A percentile compares a stretch with the other conserved stretches of the same genome.
Conservation (phyloP, 352 stramenopile species). For the Phytopythium delawarense region DNA sequence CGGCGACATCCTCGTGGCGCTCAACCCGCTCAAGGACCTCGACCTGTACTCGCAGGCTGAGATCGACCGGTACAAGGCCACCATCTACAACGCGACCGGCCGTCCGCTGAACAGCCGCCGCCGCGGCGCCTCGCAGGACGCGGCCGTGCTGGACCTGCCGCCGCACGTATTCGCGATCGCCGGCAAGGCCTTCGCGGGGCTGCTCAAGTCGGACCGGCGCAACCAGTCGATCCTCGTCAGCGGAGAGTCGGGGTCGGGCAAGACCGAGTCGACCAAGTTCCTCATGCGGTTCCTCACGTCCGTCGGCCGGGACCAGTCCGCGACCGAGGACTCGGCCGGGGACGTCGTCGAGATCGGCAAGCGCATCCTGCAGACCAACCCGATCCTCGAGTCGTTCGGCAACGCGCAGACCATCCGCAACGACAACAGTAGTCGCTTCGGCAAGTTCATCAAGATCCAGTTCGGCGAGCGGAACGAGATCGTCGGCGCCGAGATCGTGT, state of each 20-base stretch:
- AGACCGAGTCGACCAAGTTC: conserved; percentile 97
- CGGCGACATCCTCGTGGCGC: conserved; percentile 76
- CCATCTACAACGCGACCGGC: conserved; percentile 26
- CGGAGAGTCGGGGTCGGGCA: conserved; percentile 91
- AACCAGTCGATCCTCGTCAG: conserved; percentile 94
- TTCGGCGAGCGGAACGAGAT: conserved; percentile 83
- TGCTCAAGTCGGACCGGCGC: conserved; percentile 48
- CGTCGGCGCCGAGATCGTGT: conserved; percentile 91
- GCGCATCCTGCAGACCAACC: conserved; percentile 94
- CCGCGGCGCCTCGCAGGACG: conserved; percentile 10
- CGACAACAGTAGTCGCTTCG: conserved; percentile 95
- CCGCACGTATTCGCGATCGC: conserved; percentile 92
- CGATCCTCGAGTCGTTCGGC: conserved; percentile 96
- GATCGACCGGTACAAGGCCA: conserved; percentile 65
- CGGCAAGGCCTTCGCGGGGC: conserved; percentile 73
- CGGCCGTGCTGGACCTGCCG: conserved; percentile 16
- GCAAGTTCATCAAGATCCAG: conserved; percentile 96
- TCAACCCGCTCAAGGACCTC: conserved; percentile 82
- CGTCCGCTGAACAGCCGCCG: neutral
- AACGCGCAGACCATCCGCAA: conserved; percentile 97
- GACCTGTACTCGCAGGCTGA: conserved; percentile 55
- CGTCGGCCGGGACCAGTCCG: conserved; percentile 48
- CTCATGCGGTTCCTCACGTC: conserved; percentile 95
- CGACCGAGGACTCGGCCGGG: conserved; percentile 12
- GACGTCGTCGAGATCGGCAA: conserved; percentile 72